phyloP scores from a whole-genome alignment of 2,329 filamentous ascomycete species.

The Calonectria naviculata region DNA sequence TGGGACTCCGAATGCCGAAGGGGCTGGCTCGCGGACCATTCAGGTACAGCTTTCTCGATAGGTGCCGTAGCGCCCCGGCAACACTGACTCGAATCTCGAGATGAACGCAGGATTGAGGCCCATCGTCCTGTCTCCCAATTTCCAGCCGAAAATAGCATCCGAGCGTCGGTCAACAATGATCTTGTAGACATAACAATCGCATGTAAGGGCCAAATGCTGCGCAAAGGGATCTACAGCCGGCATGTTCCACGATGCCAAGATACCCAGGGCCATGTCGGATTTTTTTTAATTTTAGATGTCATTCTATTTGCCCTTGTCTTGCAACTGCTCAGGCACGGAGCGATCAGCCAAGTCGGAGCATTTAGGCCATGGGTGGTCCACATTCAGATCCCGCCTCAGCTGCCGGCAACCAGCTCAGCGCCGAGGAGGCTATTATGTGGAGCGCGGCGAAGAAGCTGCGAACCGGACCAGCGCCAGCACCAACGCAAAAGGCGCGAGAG shows the following conservation, averaged over 20 bases:
- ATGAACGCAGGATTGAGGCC: not conserved
- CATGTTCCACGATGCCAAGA: too few relatives aligned
- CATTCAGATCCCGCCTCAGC: not conserved
- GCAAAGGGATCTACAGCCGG: too few relatives aligned
- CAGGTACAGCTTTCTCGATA: not conserved
- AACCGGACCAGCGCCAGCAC: not conserved
- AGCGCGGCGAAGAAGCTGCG: not conserved
- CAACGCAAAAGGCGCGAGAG: too few relatives aligned
- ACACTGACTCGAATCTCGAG: not conserved
- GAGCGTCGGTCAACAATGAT: too few relatives aligned
- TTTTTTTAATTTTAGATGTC: too few relatives aligned
- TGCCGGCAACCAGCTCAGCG: not conserved
- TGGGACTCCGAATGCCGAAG: constrained; percentile 1
- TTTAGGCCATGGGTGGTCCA: not conserved
- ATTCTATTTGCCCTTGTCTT: too few relatives aligned
- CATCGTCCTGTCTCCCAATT: not conserved
- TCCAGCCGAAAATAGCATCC: not conserved
- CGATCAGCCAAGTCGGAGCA: not conserved
- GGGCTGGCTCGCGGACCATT: not conserved
- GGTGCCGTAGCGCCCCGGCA: not conserved
- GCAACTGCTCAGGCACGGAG: not conserved
- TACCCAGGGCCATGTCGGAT: too few relatives aligned
- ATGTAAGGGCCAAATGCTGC: too few relatives aligned
- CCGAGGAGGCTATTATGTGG: not conserved
- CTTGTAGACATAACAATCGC: too few relatives aligned